Evolutionary conservation across 768 basidiomycete genomes (phyloP).

Genomic region (Rubroboletus satanas): DNA sequence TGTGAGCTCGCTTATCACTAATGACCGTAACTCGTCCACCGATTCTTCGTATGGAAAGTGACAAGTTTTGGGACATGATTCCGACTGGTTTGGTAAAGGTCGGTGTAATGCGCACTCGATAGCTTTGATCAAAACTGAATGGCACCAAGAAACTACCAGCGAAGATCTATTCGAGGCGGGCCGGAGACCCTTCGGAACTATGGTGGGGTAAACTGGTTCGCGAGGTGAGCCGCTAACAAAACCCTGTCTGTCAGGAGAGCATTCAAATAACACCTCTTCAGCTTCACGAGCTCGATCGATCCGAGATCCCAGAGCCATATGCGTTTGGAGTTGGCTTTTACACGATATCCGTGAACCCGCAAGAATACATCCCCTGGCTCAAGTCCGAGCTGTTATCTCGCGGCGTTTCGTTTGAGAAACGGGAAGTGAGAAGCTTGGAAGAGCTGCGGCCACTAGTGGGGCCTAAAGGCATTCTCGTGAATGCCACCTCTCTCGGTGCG

Average conservation of each 20-base stretch:
- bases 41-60: constrained; percentile 23
- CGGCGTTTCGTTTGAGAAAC: constrained; percentile 44
- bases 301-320: constrained; percentile 35
- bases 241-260: not conserved
- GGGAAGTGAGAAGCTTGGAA: constrained; percentile 40
- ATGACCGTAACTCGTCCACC: not conserved
- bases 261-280: constrained; percentile 13
- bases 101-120: not conserved
- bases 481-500: constrained; percentile 54
- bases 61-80: constrained; percentile 48
- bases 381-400: constrained; percentile 35
- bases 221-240: constrained; percentile 30
- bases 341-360: constrained; percentile 49
- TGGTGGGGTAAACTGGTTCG: constrained; percentile 41
- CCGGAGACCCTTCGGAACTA: constrained; percentile 17
- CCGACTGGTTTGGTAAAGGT: constrained; percentile 41
- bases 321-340: constrained; percentile 40
- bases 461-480: constrained; percentile 43
- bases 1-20: constrained; percentile 29
- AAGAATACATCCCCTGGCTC: constrained; percentile 49
- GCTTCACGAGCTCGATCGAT: constrained; percentile 32
- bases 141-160: constrained; percentile 37
- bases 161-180: constrained; percentile 28
- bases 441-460: constrained; percentile 42
- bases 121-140: not conserved